Evolutionary conservation across 2,329 filamentous ascomycete genomes (phyloP).

Genomic region (Fusarium dimerum): DNA sequence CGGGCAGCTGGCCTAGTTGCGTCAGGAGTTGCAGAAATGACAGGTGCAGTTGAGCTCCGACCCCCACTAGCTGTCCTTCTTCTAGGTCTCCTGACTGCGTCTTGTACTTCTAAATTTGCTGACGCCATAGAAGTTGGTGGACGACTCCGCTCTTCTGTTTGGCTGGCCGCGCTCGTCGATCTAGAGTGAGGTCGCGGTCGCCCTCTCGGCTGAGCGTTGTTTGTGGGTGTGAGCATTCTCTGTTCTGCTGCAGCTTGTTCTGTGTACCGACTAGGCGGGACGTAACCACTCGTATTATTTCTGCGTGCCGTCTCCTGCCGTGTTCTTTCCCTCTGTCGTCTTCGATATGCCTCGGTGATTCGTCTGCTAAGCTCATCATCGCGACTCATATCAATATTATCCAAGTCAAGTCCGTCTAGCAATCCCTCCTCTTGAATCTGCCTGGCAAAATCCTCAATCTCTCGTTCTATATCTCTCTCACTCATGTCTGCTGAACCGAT

Average conservation of each 20-base stretch:
- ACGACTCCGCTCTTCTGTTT: conserved; percentile 50
- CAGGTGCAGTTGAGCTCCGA: conserved; percentile 56
- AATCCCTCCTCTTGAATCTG: conserved; percentile 88
- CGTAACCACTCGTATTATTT: conserved; percentile 39
- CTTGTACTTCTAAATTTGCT: conserved; percentile 35
- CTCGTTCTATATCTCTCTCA: conserved; percentile 77
- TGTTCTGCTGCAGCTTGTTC: conserved; percentile 26
- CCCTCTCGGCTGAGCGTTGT: conserved; percentile 28
- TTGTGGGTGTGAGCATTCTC: conserved; percentile 31
- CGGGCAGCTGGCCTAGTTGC: conserved; percentile 51
- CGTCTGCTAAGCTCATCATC: conserved; percentile 89
- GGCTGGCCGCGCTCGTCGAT: conserved; percentile 45
- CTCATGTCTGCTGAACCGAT: conserved; percentile 79
- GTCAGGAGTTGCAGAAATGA: conserved; percentile 43
- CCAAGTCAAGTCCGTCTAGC: conserved; percentile 83
- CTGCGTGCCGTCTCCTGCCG: conserved; percentile 50
- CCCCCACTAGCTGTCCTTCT: conserved; percentile 55
- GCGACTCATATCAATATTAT: conserved; percentile 79
- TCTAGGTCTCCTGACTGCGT: conserved; percentile 36
- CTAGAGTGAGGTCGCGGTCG: conserved; percentile 47
- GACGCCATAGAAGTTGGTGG: conserved; percentile 42
- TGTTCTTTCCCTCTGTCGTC: conserved; percentile 68
- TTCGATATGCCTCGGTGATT: conserved; percentile 85
- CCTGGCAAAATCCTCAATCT: conserved; percentile 86
- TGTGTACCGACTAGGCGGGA: conserved; percentile 37